Base-by-base conservation (phyloP, 305 asterid genomes). In the Fraxinus xanthoxyloides region DNA sequence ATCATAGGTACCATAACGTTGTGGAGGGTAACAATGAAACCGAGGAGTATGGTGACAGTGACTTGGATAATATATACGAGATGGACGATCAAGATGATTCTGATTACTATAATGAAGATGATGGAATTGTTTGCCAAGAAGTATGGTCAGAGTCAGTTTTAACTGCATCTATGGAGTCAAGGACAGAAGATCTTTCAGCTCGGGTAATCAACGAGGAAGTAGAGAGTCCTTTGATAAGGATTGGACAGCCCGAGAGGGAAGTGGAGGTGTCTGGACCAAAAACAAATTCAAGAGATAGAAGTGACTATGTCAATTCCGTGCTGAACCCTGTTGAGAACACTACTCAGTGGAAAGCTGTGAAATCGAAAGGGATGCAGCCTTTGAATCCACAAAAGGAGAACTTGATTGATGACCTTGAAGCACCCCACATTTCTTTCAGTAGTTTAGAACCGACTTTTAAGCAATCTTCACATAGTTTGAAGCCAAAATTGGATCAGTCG, bases 311-410 rank as follows among this genome's bases (percentile, higher is more conserved):
- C 73, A 92, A 89, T 74, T 91, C 98, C 13, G 95, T 94, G 87
- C 88, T 96, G 81, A 93, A 90, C 84, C 98, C 99, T 7, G 94
- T 96, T 0, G 98, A 94, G 88, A 96, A 96, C 80, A 89, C 89
- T 61, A 70, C 91, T 78, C 98, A 92, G 86, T 96, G 99, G 99
- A 92, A 92, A 90, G 89, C 91, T 75, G 87, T 84, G 51, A 93
- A 92, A 85, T 87, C 94, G 2, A 91, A 88, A 84, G 92, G 87
- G 61, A 67, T 54, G 48, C 76, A 82, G 7, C 78, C 54, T 5
- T 30, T 77, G 85, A 85, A 86, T 84, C 87, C 88, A 28, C 95
- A 89, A 79, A 96, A 94, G 91, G 99, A 96, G 89, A 96, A 96
- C 84, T 81, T 86, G 51, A 38, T 81, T 26, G 81, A 86, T 74